A percentile compares a stretch with the other conserved stretches of the same genome.
phyloP scores from a whole-genome alignment of 495 filamentous ascomycete species.

The Aspergillus cristatus region DNA sequence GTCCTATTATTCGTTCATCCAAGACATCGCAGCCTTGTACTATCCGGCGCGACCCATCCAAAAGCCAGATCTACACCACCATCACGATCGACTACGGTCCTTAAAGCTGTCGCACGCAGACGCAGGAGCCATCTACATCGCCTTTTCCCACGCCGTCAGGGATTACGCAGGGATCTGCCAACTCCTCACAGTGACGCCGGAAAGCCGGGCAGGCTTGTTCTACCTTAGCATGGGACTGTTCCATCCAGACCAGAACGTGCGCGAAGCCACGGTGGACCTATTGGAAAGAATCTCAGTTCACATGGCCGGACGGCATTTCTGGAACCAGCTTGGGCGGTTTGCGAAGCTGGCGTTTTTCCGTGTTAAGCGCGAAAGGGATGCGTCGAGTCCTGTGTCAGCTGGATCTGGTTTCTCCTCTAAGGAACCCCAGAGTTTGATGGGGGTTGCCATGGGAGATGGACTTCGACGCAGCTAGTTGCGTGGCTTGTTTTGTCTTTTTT shows the following conservation, averaged over 20 bases:
- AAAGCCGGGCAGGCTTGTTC: conserved; percentile 83
- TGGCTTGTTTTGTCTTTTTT: too few species aligned
- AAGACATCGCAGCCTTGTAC: conserved; percentile 53
- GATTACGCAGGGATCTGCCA: conserved; percentile 86
- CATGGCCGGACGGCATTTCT: conserved; percentile 89
- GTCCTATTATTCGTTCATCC: conserved; percentile 90
- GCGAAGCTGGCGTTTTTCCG: conserved; percentile 71
- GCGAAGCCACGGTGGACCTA: conserved; percentile 67
- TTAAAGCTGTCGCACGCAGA: conserved; percentile 63
- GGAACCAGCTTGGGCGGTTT: conserved; percentile 76
- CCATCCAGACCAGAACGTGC: conserved; percentile 72
- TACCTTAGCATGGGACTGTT: conserved; percentile 90
- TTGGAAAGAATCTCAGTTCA: conserved; percentile 76
- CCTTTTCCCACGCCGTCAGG: conserved; percentile 64
- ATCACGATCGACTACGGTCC: conserved; percentile 79
- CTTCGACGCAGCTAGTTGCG: too few species aligned
- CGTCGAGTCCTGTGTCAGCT: conserved; percentile 13
- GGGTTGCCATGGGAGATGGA: conserved; percentile 28
- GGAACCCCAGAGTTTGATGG: conserved; percentile 31
- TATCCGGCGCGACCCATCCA: conserved; percentile 63
- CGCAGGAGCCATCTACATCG: conserved; percentile 69
- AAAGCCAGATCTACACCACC: conserved; percentile 76
- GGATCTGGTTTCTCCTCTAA: conserved; percentile 6
- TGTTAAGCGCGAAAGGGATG: conserved; percentile 55
- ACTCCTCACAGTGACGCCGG: conserved; percentile 75